These are phyloP conservation scores for Cornus kousa DNA, from an alignment of 148 eudicot species.

Conservation along the genomic window DNA sequence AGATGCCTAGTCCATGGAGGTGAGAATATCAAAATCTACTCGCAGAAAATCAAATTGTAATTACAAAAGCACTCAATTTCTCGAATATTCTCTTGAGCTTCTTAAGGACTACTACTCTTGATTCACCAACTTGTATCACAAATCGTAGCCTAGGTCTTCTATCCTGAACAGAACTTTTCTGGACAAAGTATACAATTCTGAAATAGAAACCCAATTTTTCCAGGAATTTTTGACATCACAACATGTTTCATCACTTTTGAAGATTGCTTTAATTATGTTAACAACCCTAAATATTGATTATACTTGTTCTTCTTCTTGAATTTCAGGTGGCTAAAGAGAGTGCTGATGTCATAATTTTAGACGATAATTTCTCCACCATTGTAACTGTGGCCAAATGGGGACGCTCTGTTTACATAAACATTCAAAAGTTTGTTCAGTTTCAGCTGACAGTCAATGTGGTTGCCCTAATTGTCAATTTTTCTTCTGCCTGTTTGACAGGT, in stretches of 20 bases:
- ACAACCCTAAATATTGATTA: conserved; percentile 7
- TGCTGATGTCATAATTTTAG: conserved; percentile 86
- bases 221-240: too few species aligned
- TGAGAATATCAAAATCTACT: too few species aligned
- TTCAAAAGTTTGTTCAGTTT: conserved; percentile 87
- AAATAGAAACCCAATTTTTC: too few species aligned
- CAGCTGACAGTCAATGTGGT: conserved; percentile 87
- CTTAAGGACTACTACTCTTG: too few species aligned
- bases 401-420: conserved; percentile 78
- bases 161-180: too few species aligned
- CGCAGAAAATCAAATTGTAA: too few species aligned
- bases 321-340: conserved; percentile 91
- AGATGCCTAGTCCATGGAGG: too few species aligned
- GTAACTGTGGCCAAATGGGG: conserved; percentile 91
- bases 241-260: not conserved
- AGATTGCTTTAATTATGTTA: not conserved
- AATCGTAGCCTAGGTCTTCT: too few species aligned
- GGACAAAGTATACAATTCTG: too few species aligned
- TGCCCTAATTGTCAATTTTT: conserved; percentile 78
- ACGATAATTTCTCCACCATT: conserved; percentile 83
- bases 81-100: too few species aligned
- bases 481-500: conserved; percentile 92
- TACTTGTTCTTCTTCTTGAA: not conserved
- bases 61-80: too few species aligned
- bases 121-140: too few species aligned